phyloP scores from a whole-genome alignment of 2,329 filamentous ascomycete species.

The Trichophyton schoenleinii region DNA sequence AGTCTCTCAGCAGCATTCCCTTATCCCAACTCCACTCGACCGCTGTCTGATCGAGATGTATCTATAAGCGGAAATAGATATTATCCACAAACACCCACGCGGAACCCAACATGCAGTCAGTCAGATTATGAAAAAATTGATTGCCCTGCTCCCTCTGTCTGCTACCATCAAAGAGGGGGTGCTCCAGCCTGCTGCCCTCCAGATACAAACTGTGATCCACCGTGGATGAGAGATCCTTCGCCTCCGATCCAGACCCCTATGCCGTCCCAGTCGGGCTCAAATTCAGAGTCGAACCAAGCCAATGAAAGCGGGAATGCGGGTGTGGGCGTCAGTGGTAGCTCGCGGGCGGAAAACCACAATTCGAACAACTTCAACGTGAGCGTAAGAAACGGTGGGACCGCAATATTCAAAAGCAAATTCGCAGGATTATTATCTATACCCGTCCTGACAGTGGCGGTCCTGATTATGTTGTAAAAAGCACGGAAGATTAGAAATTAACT shows the following conservation, averaged over 20 bases:
- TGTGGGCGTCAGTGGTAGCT: slow-evolving; percentile 4
- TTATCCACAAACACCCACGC: neutral
- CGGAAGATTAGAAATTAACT: neutral
- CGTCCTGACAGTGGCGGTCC: neutral
- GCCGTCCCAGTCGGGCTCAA: neutral
- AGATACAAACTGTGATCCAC: slow-evolving; percentile 16
- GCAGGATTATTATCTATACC: neutral
- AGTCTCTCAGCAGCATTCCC: neutral
- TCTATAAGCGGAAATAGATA: neutral
- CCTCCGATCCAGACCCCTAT: neutral
- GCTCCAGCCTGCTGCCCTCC: slow-evolving; percentile 18
- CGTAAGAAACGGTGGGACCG: neutral
- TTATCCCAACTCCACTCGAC: neutral
- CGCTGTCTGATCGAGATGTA: neutral
- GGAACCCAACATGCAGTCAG: slow-evolving; percentile 6
- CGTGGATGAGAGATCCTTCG: slow-evolving; percentile 2
- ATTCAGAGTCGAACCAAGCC: neutral
- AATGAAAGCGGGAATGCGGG: slow-evolving; percentile 2
- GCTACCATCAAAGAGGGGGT: slow-evolving; percentile 19
- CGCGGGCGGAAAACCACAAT: slow-evolving; percentile 1
- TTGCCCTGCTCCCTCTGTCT: slow-evolving; percentile 11
- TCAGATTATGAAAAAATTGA: neutral
- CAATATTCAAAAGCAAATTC: neutral
- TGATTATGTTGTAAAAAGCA: neutral
- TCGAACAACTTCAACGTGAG: neutral